Evolutionary conservation across 1,284 basidiomycete species (phyloP), one percentile per base, ranked within the genome.

Genomic region (Athelia sp.): DNA sequence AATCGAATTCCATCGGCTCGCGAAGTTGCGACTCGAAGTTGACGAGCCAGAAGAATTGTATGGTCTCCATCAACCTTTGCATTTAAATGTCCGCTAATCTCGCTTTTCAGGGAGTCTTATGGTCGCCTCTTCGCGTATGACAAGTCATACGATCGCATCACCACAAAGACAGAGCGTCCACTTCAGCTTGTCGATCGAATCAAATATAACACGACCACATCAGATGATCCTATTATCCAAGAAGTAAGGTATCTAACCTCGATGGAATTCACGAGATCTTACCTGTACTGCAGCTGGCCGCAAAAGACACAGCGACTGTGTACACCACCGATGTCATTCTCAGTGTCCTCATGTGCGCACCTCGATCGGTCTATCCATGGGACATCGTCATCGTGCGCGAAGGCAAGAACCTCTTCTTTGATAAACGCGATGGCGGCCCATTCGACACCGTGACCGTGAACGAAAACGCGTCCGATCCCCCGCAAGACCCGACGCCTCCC

Each of bases 391-490:
- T 99, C 58, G 80, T 93, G 46, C 87, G 93, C 47, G 92, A 97
- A 63, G 94, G 93, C 36, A 87, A 94, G 72, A 92, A 89, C 67
- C 72, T 99, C 21, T 99, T 93, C 78, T 83, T 99, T 57, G 97
- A 99, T 78, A 99, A 99, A 73, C 90, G 97, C 51, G 94, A 97
- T 66, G 95, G 95, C 26, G 96, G 96, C 49, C 89, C 96, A 1
- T 98, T 99, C 59, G 91, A 99, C 70, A 97, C 90, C 48, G 87
- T 98, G 52, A 98, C 95, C 17, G 97, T 99, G 63, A 99, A 99
- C 71, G 97, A 99, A 75, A 99, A 99, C 67, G 94, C 97, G 4
- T 79, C 87, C 4, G 97, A 99, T 69, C 93, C 97, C 32, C 97
- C 97, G 4, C 81, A 90, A 59, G 95, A 98, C 67, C 82, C 87